Evolutionary conservation across 306 rosid genomes (phyloP).

Genomic region (Erythrophleum fordii): DNA sequence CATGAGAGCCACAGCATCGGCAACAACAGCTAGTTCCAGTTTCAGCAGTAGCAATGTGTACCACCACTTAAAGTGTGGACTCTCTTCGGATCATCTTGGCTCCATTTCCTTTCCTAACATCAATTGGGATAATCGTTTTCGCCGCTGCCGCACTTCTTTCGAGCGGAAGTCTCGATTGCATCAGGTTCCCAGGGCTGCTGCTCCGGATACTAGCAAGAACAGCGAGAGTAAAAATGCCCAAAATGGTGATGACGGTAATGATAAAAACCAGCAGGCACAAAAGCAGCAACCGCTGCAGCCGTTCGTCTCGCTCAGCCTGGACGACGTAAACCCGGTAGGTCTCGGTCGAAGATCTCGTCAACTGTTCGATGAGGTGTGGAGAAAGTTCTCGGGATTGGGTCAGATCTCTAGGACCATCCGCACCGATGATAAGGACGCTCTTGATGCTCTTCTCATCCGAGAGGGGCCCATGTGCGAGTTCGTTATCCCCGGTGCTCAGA

Average conservation of each 20-base stretch:
- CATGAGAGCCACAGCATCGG: conserved; percentile 39
- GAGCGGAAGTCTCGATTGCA: neutral
- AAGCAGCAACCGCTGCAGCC: conserved; percentile 46
- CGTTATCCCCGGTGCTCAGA: conserved; percentile 91
- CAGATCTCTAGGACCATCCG: conserved; percentile 87
- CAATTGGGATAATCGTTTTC: conserved; percentile 11
- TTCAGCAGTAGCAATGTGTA: conserved; percentile 29
- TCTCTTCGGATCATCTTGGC: conserved; percentile 21
- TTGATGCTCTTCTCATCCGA: conserved; percentile 77
- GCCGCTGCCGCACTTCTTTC: neutral
- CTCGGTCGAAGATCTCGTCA: conserved; percentile 85
- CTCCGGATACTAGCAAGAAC: conserved; percentile 40
- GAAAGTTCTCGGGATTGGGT: conserved; percentile 91
- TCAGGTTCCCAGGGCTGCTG: conserved; percentile 33
- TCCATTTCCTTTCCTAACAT: conserved; percentile 34
- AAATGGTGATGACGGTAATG: neutral
- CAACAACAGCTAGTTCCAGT: conserved; percentile 32
- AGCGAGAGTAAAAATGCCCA: conserved; percentile 30
- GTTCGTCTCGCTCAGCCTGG: conserved; percentile 60
- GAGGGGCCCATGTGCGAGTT: conserved; percentile 97
- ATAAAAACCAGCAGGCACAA: conserved; percentile 2
- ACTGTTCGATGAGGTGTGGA: conserved; percentile 90
- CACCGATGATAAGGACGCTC: conserved; percentile 69
- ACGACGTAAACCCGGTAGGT: conserved; percentile 94
- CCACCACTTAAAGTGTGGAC: conserved; percentile 10